Base-by-base conservation (phyloP, 495 filamentous ascomycete species). In the Penicillium salamii region DNA sequence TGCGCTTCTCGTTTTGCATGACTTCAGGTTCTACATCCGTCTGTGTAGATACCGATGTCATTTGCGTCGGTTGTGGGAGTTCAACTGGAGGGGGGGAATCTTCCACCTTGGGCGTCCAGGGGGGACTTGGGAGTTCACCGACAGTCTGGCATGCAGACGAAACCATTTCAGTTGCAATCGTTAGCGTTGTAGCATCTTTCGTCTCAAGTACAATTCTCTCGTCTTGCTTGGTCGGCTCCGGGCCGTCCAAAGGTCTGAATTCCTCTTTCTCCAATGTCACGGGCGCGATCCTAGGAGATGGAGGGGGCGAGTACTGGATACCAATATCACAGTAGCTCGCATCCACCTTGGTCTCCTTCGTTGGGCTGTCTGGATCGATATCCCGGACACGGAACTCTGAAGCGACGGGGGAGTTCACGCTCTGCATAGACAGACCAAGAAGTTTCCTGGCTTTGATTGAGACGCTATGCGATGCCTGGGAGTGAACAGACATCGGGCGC, bases 241-340 rank as follows among this genome's bases (percentile, higher is more conserved):
- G 20, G 13, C 34, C 15, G 5, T n/a, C n/a, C n/a, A n/a, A n/a
- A n/a, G n/a, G n/a, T n/a, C n/a, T n/a, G n/a, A n/a, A n/a, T n/a
- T n/a, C n/a, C n/a, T n/a, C n/a, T n/a, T n/a, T n/a, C n/a, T n/a
- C n/a, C n/a, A n/a, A n/a, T n/a, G n/a, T n/a, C n/a, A n/a, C n/a
- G n/a, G n/a, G n/a, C n/a, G n/a, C n/a, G n/a, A n/a, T n/a, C n/a
- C n/a, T n/a, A n/a, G 89, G 89, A 14, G 88, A 95, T 2, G 84
- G 76, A 6, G 89, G 91, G 35, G 89, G 90, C 35, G 91, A 89
- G 57, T 78, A 90, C 64, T 96, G 91, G 33, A 88, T 77, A 2
- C 83, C 89, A n/a, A 78, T 77, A 63, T 95, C 88, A 32, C 78
- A 78, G 65, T 91, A 92, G 28, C 65, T 55, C 8, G 61, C 51